phyloP scores from a whole-genome alignment of 2,329 filamentous ascomycete species.

The Neobulgaria alba region DNA sequence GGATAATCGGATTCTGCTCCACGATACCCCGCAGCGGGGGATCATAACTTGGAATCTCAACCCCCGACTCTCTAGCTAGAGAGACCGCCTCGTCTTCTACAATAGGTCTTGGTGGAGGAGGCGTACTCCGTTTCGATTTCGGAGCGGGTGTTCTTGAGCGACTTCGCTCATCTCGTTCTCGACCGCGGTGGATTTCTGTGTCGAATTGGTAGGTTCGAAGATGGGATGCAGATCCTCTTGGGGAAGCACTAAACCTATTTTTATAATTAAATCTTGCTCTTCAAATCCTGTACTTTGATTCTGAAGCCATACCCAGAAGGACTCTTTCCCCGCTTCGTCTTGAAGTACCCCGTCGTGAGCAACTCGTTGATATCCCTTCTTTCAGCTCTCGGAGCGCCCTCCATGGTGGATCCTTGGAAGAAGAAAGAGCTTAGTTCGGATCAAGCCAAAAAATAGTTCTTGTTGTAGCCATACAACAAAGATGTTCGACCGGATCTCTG shows the following conservation, averaged over 20 bases:
- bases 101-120: slow-evolving; percentile 49
- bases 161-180: not conserved
- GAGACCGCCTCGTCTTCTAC: slow-evolving; percentile 63
- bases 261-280: too few species aligned
- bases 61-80: slow-evolving; percentile 47
- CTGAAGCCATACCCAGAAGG: slow-evolving; percentile 27
- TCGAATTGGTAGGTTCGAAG: too few species aligned
- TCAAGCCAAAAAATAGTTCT: too few species aligned
- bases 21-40: slow-evolving; percentile 52
- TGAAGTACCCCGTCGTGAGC: slow-evolving; percentile 43
- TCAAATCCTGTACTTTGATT: too few species aligned
- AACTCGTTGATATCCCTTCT: slow-evolving; percentile 20
- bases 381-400: slow-evolving; percentile 9
- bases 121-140: slow-evolving; percentile 1
- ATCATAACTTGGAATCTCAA: slow-evolving; percentile 36
- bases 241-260: too few species aligned
- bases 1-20: slow-evolving; percentile 60
- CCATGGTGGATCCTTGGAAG: too few species aligned
- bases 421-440: too few species aligned
- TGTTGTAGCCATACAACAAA: too few species aligned
- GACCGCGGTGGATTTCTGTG: too few species aligned
- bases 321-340: slow-evolving; percentile 35
- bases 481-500: too few species aligned
- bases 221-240: too few species aligned
- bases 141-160: not conserved